Conservation (phyloP, 495 filamentous ascomycete species). For the Talaromyces thailandensis region DNA sequence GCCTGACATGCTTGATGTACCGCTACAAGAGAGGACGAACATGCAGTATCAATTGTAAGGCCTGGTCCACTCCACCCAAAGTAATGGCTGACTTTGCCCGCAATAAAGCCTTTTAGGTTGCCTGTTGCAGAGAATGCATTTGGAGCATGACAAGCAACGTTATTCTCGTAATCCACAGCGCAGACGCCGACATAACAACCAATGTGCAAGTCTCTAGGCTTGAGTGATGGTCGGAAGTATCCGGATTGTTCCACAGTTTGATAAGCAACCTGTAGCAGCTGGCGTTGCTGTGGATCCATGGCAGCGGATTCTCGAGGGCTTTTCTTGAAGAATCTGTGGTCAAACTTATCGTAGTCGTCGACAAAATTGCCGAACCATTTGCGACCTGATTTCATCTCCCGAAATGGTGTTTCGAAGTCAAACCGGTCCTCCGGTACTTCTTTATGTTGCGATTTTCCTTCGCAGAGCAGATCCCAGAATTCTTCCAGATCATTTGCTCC, state of each 20-base stretch:
- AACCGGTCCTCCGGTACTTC: slow-evolving; percentile 29
- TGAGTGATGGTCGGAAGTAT: slow-evolving; percentile 28
- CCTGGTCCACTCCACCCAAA: slow-evolving; percentile 44
- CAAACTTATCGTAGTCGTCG: slow-evolving; percentile 35
- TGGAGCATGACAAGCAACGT: slow-evolving; percentile 23
- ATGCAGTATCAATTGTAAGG: slow-evolving; percentile 37
- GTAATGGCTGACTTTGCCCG: slow-evolving; percentile 28
- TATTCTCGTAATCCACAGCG: slow-evolving; percentile 21
- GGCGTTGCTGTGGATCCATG: slow-evolving; percentile 36
- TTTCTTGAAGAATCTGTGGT: slow-evolving; percentile 45
- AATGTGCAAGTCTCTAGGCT: too few species aligned
- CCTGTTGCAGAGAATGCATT: slow-evolving; percentile 33
- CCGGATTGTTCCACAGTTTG: slow-evolving; percentile 39
- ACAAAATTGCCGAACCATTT: slow-evolving; percentile 43
- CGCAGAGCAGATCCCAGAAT: slow-evolving; percentile 29
- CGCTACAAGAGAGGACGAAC: slow-evolving; percentile 34
- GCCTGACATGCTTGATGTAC: slow-evolving; percentile 28
- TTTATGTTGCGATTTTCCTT: slow-evolving; percentile 33
- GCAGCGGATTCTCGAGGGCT: slow-evolving; percentile 40
- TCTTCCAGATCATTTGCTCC: slow-evolving; percentile 27
- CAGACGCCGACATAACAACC: slow-evolving; percentile 27
- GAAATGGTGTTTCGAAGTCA: slow-evolving; percentile 21
- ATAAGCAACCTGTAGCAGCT: slow-evolving; percentile 39
- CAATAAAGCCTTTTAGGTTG: slow-evolving; percentile 22
- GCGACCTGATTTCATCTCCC: slow-evolving; percentile 18